A percentile compares a stretch with the other conserved stretches of the same genome.
phyloP scores from a whole-genome alignment of 441 rosid species.

The Gossypium davidsonii region DNA sequence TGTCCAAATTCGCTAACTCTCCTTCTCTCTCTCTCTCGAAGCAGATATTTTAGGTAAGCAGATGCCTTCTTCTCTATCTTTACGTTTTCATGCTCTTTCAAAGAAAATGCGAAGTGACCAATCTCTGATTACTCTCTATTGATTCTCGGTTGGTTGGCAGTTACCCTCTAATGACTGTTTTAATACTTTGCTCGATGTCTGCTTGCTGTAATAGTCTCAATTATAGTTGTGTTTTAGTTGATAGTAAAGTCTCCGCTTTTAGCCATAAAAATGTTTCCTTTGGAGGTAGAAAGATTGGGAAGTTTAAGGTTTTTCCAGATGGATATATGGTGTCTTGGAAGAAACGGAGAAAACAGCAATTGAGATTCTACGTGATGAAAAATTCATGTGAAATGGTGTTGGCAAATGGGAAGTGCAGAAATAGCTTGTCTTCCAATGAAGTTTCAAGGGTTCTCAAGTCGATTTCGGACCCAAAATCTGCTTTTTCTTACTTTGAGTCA shows the following conservation, averaged over 20 bases:
- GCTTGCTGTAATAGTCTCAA: slow-evolving; percentile 35
- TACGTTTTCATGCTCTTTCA: slow-evolving; percentile 5
- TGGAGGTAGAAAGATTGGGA: slow-evolving; percentile 27
- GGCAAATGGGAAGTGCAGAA: slow-evolving; percentile 29
- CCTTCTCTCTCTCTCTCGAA: not conserved
- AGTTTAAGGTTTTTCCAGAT: slow-evolving; percentile 28
- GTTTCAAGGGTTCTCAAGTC: slow-evolving; percentile 43
- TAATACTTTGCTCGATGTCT: slow-evolving; percentile 43
- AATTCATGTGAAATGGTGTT: slow-evolving; percentile 25
- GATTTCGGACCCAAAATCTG: slow-evolving; percentile 45
- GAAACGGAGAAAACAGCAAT: slow-evolving; percentile 31
- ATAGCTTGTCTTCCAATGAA: slow-evolving; percentile 41
- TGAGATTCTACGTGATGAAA: slow-evolving; percentile 36
- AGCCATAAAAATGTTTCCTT: slow-evolving; percentile 22
- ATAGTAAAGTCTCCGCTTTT: slow-evolving; percentile 22
- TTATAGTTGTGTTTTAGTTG: slow-evolving; percentile 29
- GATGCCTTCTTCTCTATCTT: not conserved
- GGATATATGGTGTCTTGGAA: slow-evolving; percentile 27
- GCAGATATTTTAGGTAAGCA: slow-evolving; percentile 7
- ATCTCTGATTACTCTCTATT: not conserved
- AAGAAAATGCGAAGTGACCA: slow-evolving; percentile 11
- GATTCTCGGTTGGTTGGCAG: slow-evolving; percentile 1
- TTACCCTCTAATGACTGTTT: slow-evolving; percentile 36
- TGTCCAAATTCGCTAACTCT: not conserved
- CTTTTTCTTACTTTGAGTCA: slow-evolving; percentile 56